These are phyloP conservation scores for Corynespora cassiicola DNA, from an alignment of 2,329 filamentous ascomycete species.

Conservation along the genomic window DNA sequence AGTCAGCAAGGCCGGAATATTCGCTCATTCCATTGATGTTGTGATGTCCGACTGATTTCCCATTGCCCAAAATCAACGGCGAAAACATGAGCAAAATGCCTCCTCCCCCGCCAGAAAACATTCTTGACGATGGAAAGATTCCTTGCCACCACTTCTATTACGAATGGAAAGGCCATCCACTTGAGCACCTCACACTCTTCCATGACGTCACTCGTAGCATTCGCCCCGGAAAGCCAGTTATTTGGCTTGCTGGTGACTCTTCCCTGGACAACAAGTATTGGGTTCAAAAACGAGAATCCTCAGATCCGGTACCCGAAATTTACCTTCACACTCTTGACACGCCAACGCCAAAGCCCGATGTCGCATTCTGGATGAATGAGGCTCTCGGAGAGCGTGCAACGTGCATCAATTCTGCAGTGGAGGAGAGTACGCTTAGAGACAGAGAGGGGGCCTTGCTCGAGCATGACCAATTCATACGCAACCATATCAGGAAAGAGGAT, in stretches of 20 bases:
- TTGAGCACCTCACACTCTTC: slow-evolving; percentile 36
- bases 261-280: slow-evolving; percentile 49
- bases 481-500: slow-evolving; percentile 37
- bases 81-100: too few species aligned
- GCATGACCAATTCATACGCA: slow-evolving; percentile 44
- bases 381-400: slow-evolving; percentile 37
- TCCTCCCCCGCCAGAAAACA: too few species aligned
- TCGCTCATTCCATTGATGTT: too few species aligned
- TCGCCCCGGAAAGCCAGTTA: slow-evolving; percentile 35
- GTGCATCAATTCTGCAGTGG: slow-evolving; percentile 43
- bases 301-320: slow-evolving; percentile 31
- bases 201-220: slow-evolving; percentile 22
- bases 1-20: too few species aligned
- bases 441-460: slow-evolving; percentile 31
- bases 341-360: slow-evolving; percentile 37
- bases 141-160: too few species aligned
- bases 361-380: slow-evolving; percentile 47
- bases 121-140: too few species aligned
- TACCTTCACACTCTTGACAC: slow-evolving; percentile 31
- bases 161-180: slow-evolving; percentile 44
- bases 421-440: slow-evolving; percentile 42
- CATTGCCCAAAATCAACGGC: too few species aligned
- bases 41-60: too few species aligned
- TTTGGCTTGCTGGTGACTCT: slow-evolving; percentile 48
- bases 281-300: slow-evolving; percentile 32